Evolutionary conservation across 805 yeast species (phyloP), one percentile per base, ranked within the genome.

Genomic region (Metschnikowia koreensis): DNA sequence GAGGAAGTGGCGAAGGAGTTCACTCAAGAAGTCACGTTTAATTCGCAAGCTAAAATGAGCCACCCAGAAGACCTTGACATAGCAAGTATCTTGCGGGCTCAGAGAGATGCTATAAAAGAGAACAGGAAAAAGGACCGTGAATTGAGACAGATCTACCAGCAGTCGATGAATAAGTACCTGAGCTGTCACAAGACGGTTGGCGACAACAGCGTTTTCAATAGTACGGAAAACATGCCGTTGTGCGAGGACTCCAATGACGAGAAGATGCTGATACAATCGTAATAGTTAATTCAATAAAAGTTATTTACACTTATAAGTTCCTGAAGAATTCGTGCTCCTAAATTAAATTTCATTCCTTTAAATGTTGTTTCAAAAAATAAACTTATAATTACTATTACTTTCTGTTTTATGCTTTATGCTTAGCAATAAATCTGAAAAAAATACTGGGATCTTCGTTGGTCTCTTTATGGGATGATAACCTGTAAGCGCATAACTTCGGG

Each of bases 61-160:
- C 61, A 66, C 46, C 66, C 70, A 1, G 68, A 66, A 4, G 80
- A 76, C 57, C 61, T 73, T 44, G 77, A 74, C 46, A 66, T 76
- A 27, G 57, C 59, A 26, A 60, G 69, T 48, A 71, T 74, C 26
- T 65, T 74, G 38, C 59, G 59, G 38, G 76, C 77, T 7, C 78
- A 75, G 52, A 56, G 63, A 39, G 65, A 63, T 34, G 77, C 75
- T 6, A 71, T 74, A 39, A 61, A 60, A 44, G 57, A 57, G 44
- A 76, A 74, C 48, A 68, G 73, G 49, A 68, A 64, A 34, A 80
- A 81, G 57, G 81, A 80, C 51, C 59, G 60, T 17, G 62, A 65
- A 44, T 64, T 81, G 31, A 73, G 71, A 58, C 75, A 68, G 57
- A 68, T 75, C 46, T 81, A 69, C 58, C 53, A 46, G 43, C 58